Evolutionary conservation across 2,329 filamentous ascomycete species (phyloP).

Genomic region (Penicillium sclerotigenum): DNA sequence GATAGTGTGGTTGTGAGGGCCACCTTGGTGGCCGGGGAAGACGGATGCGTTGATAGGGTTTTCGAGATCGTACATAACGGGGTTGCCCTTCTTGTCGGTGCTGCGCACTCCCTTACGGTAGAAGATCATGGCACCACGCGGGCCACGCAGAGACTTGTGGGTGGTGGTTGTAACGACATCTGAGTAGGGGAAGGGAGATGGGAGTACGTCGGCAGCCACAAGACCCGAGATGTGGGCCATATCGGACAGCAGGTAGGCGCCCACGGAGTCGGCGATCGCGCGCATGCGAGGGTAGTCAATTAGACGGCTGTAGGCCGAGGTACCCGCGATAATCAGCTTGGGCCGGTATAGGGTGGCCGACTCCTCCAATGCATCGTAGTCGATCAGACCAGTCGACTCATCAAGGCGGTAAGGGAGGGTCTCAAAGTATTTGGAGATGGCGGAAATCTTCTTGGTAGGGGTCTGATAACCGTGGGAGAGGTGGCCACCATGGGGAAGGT

Average conservation of each 20-base stretch:
- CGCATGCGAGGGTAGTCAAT: slow-evolving; percentile 97
- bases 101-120: slow-evolving; percentile 95
- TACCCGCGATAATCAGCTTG: slow-evolving; percentile 93
- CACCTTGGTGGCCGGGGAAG: slow-evolving; percentile 98
- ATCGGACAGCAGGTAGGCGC: slow-evolving; percentile 91
- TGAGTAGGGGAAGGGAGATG: slow-evolving; percentile 85
- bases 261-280: slow-evolving; percentile 88
- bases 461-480: slow-evolving; percentile 98
- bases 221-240: slow-evolving; percentile 99
- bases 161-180: slow-evolving; percentile 98
- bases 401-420: slow-evolving; percentile 91
- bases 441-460: slow-evolving; percentile 92
- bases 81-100: slow-evolving; percentile 87
- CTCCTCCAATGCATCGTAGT: slow-evolving; percentile 91
- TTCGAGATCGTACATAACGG: slow-evolving; percentile 89
- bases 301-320: slow-evolving; percentile 94
- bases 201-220: slow-evolving; percentile 87
- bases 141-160: slow-evolving; percentile 97
- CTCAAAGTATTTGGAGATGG: slow-evolving; percentile 98
- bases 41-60: slow-evolving; percentile 97
- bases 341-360: slow-evolving; percentile 89
- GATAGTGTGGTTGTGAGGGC: slow-evolving; percentile 99
- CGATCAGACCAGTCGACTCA: slow-evolving; percentile 80
- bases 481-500: slow-evolving; percentile 91
- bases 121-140: slow-evolving; percentile 99